A percentile compares a stretch with the other conserved stretches of the same genome.
phyloP scores from a whole-genome alignment of 768 basidiomycete genomes.

The Boletus reticulatus region DNA sequence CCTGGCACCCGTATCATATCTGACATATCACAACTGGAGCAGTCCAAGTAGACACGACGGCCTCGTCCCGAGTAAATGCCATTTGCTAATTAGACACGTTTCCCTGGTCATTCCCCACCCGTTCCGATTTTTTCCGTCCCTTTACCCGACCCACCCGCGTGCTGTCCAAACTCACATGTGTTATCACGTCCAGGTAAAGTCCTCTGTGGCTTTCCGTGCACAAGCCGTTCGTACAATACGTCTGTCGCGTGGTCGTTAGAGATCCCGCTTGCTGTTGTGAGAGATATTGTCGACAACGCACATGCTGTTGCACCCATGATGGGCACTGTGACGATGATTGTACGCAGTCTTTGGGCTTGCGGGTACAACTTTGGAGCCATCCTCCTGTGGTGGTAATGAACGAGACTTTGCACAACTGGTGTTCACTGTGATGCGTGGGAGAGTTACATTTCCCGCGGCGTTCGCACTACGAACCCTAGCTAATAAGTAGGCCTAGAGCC shows the following conservation, averaged over 20 bases:
- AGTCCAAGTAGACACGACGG: conserved; percentile 19
- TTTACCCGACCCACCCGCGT: conserved; percentile 5
- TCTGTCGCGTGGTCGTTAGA: conserved; percentile 37
- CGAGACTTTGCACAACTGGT: neutral
- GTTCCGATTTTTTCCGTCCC: conserved; percentile 21
- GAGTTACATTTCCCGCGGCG: too few species aligned
- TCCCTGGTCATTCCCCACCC: neutral
- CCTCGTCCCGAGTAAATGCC: neutral
- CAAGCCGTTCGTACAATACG: conserved; percentile 64
- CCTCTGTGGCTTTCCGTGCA: conserved; percentile 49
- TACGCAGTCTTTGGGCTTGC: conserved; percentile 45
- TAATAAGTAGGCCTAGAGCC: too few species aligned
- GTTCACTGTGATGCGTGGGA: neutral
- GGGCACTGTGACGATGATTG: conserved; percentile 61
- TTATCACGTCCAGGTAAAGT: conserved; percentile 28
- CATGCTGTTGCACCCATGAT: conserved; percentile 64
- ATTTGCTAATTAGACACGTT: neutral
- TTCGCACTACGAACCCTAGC: too few species aligned
- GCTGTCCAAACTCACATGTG: neutral
- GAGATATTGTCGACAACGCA: conserved; percentile 34
- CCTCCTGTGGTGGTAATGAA: neutral
- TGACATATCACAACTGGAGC: conserved; percentile 46
- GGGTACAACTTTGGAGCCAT: conserved; percentile 39
- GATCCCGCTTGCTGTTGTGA: neutral
- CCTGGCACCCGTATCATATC: conserved; percentile 78